A percentile compares a stretch with the other conserved stretches of the same genome.
These are phyloP conservation scores for Populus davidiana DNA, from an alignment of 345 rosid species.

Conservation along the genomic window DNA sequence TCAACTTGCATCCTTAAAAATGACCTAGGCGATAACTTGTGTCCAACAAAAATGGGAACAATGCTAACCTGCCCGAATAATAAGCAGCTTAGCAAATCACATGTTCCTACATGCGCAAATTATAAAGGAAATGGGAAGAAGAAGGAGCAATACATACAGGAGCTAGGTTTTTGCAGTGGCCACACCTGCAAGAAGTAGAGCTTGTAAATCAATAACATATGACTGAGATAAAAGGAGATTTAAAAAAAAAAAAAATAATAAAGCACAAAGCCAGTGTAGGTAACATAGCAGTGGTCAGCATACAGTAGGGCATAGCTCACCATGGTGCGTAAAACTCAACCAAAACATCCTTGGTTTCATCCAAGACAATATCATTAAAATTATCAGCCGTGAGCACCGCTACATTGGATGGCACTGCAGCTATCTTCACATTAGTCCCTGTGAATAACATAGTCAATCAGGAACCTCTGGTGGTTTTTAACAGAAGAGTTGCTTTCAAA, in stretches of 20 bases:
- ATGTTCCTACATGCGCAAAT: background rate
- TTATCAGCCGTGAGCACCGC: slow-evolving; percentile 71
- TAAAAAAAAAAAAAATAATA: background rate
- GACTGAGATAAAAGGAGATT: background rate
- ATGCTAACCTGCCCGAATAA: background rate
- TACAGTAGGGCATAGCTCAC: slow-evolving; percentile 31
- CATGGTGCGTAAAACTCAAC: slow-evolving; percentile 99
- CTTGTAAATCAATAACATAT: slow-evolving; percentile 9
- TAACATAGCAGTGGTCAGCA: background rate
- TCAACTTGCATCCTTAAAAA: background rate
- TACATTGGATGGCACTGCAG: slow-evolving; percentile 69
- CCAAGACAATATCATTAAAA: slow-evolving; percentile 77
- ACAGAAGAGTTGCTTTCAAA: background rate
- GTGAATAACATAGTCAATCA: slow-evolving; percentile 19
- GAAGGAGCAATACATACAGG: slow-evolving; percentile 56
- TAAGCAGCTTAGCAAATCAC: background rate
- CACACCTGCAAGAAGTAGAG: slow-evolving; percentile 69
- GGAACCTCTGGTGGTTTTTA: background rate
- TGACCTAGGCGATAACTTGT: background rate
- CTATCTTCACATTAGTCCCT: slow-evolving; percentile 92
- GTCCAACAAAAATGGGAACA: background rate
- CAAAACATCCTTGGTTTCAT: slow-evolving; percentile 82
- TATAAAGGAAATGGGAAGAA: background rate
- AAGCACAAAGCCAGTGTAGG: background rate
- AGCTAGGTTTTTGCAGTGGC: slow-evolving; percentile 96